phyloP scores from a whole-genome alignment of 2,329 filamentous ascomycete species.

The Raffaelea albimanens region DNA sequence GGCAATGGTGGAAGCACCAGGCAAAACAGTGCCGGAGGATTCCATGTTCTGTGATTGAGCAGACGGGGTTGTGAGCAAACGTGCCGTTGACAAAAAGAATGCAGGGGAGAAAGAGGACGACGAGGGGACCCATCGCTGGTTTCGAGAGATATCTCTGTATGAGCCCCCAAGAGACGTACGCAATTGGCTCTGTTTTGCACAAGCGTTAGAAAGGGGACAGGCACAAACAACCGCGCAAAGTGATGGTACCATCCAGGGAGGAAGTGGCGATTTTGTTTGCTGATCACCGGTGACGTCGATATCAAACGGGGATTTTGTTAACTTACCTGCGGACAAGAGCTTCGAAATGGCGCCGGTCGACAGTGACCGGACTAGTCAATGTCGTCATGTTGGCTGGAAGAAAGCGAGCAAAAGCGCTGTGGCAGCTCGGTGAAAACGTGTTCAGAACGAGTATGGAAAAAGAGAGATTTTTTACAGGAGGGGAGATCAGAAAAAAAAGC shows the following conservation, averaged over 20 bases:
- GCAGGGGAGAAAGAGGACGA: too few relatives aligned
- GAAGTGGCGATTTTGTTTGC: too few relatives aligned
- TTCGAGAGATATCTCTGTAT: too few relatives aligned
- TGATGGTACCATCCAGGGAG: too few relatives aligned
- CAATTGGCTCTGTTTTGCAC: constrained; percentile 2
- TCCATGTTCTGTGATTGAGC: too few relatives aligned
- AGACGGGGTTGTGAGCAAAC: not conserved
- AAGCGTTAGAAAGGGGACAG: not conserved
- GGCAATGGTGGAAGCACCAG: not conserved
- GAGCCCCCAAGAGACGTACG: not conserved
- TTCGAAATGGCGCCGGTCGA: constrained; percentile 52
- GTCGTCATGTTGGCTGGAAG: not conserved
- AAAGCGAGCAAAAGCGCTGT: not conserved
- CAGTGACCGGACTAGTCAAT: constrained; percentile 34
- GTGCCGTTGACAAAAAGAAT: too few relatives aligned
- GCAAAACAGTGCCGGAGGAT: not conserved
- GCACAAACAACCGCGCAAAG: too few relatives aligned
- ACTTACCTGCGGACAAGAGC: constrained; percentile 51
- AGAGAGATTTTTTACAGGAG: not conserved
- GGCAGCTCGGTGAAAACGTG: too few relatives aligned
- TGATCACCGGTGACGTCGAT: not conserved
- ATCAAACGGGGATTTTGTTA: not conserved
- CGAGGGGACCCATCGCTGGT: too few relatives aligned
- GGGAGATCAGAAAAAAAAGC: not conserved
- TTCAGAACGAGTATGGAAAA: not conserved